A percentile compares a stretch with the other conserved stretches of the same genome.
These are phyloP conservation scores for Teratosphaeria epicoccoides DNA, from an alignment of 2,329 filamentous ascomycete genomes.

Conservation along the genomic window DNA sequence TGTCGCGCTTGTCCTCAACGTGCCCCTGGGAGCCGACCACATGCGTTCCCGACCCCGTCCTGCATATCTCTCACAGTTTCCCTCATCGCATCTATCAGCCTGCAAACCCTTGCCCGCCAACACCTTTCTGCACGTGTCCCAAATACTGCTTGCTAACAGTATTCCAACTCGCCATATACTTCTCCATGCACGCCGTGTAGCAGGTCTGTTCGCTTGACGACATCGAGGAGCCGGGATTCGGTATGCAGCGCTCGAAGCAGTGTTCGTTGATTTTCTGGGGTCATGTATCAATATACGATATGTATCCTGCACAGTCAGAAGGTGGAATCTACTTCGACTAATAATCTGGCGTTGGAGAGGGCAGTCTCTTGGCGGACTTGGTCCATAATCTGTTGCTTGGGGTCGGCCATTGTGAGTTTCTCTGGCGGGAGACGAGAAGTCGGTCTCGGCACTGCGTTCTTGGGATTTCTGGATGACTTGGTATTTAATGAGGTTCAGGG, in stretches of 20 bases:
- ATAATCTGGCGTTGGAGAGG: conserved; percentile 39
- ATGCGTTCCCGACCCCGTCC: too few species aligned
- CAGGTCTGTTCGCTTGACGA: conserved; percentile 40
- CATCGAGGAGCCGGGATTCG: conserved; percentile 40
- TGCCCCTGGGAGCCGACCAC: background rate
- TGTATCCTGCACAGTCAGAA: background rate
- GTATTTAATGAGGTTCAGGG: too few species aligned
- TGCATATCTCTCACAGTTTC: background rate
- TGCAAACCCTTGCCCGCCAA: conserved; percentile 4
- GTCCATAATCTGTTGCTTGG: conserved; percentile 40
- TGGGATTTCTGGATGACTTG: too few species aligned
- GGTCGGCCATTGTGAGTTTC: conserved; percentile 29
- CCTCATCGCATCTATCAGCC: background rate
- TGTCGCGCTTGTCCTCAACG: background rate
- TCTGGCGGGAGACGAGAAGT: background rate
- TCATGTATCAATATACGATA: background rate
- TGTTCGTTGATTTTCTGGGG: conserved; percentile 45
- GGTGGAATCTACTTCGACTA: conserved; percentile 35
- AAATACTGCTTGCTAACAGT: conserved; percentile 41
- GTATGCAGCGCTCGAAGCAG: conserved; percentile 46
- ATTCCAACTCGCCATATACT: conserved; percentile 46
- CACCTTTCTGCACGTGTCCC: conserved; percentile 36
- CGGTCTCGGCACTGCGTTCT: too few species aligned
- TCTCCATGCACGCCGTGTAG: conserved; percentile 44
- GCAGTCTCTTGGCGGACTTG: conserved; percentile 44